These are phyloP conservation scores for Neurospora discreta DNA, from an alignment of 495 filamentous ascomycete genomes.

Conservation along the genomic window DNA sequence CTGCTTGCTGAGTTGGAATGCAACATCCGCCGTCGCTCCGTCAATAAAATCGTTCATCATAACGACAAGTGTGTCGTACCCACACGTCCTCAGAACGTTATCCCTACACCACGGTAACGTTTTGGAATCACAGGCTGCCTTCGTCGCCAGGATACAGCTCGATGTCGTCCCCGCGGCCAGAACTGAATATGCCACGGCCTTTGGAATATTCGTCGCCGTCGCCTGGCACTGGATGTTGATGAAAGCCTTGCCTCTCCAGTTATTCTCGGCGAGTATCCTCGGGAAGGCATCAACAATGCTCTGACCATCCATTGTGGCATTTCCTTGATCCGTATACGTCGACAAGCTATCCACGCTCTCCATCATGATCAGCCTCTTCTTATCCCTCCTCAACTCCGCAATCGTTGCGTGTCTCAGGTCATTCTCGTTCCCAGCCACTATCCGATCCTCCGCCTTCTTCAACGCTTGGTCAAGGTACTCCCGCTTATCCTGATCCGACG, in stretches of 20 bases:
- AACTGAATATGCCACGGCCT: conserved; percentile 36
- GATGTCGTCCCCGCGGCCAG: conserved; percentile 30
- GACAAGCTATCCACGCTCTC: conserved; percentile 32
- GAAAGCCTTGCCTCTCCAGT: conserved; percentile 29
- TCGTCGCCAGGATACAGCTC: conserved; percentile 37
- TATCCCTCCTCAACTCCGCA: conserved; percentile 26
- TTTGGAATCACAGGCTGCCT: conserved; percentile 39
- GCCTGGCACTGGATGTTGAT: conserved; percentile 45
- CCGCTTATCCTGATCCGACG: conserved; percentile 30
- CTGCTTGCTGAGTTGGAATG: conserved; percentile 30
- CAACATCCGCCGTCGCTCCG: conserved; percentile 40
- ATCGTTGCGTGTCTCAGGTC: conserved; percentile 29
- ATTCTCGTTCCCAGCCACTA: conserved; percentile 23
- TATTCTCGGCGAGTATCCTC: conserved; percentile 22
- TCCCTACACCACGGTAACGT: conserved; percentile 38
- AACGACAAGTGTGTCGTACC: conserved; percentile 30
- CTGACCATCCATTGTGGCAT: conserved; percentile 37
- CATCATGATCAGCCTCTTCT: conserved; percentile 38
- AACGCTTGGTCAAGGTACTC: conserved; percentile 31
- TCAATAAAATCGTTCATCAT: conserved; percentile 48
- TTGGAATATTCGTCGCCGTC: conserved; percentile 39
- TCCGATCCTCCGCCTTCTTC: conserved; percentile 12
- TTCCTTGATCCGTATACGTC: conserved; percentile 42
- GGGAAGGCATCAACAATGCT: conserved; percentile 34
- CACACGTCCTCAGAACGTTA: conserved; percentile 27